Evolutionary conservation across 306 rosid genomes (phyloP).

Genomic region (Sicyos edulis): DNA sequence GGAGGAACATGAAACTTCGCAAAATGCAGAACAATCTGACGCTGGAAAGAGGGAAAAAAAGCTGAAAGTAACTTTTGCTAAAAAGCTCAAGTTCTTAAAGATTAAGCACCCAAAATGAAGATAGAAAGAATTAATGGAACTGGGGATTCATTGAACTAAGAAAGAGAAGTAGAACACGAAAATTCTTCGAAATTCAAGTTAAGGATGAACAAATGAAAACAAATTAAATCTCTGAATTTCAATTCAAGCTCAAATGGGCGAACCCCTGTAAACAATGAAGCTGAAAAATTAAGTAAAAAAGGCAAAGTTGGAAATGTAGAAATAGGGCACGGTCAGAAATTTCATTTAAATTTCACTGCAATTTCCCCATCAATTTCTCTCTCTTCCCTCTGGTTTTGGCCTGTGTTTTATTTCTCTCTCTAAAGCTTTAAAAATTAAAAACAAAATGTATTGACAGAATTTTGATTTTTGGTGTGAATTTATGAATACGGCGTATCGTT

Average conservation of each 20-base stretch:
- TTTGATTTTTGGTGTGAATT: not conserved
- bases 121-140: conserved; percentile 24
- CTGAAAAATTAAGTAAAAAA: conserved; percentile 10
- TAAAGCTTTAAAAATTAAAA: not conserved
- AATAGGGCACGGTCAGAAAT: not conserved
- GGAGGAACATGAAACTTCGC: conserved; percentile 24
- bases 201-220: not conserved
- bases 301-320: conserved; percentile 17
- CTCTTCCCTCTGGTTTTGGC: not conserved
- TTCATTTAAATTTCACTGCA: not conserved
- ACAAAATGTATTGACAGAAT: too few species aligned
- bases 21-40: conserved; percentile 45
- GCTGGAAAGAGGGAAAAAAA: conserved; percentile 19
- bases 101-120: conserved; percentile 7
- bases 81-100: conserved; percentile 17
- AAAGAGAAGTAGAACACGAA: conserved; percentile 29
- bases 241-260: not conserved
- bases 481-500: conserved; percentile 1
- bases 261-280: not conserved
- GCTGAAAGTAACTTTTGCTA: conserved; percentile 21
- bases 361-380: conserved; percentile 13
- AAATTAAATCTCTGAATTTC: not conserved
- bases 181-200: not conserved
- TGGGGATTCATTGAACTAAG: conserved; percentile 44
- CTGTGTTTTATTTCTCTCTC: not conserved